Percentiles rank a stretch among this genome's conserved stretches.
These are phyloP conservation scores for Nakazawaea sp. DNA, from an alignment of 805 yeast species.

Conservation along the genomic window DNA sequence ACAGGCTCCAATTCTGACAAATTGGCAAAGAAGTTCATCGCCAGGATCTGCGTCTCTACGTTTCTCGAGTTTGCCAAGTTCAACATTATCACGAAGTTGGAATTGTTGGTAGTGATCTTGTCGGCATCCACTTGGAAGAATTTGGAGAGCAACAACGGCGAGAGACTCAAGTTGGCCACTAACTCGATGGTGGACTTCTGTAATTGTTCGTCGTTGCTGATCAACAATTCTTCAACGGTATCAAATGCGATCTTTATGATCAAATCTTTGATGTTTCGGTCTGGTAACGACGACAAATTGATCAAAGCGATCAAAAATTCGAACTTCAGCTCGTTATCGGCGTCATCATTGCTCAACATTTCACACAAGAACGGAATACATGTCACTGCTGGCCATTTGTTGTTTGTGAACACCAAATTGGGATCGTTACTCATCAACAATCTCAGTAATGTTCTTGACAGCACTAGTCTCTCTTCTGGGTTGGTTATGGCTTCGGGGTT, in stretches of 20 bases:
- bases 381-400: constrained; percentile 25
- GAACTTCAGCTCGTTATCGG: constrained; percentile 29
- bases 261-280: constrained; percentile 25
- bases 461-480: constrained; percentile 21
- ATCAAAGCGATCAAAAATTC: constrained; percentile 42
- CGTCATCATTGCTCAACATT: constrained; percentile 29
- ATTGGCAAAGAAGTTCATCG: constrained; percentile 25
- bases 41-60: constrained; percentile 28
- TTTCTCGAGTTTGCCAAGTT: constrained; percentile 33
- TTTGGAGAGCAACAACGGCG: constrained; percentile 37
- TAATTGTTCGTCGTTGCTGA: constrained; percentile 31
- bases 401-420: constrained; percentile 22
- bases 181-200: constrained; percentile 43
- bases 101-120: constrained; percentile 25
- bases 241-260: constrained; percentile 27
- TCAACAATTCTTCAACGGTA: constrained; percentile 25
- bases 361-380: constrained; percentile 43
- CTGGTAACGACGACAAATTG: constrained; percentile 37
- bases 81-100: constrained; percentile 34
- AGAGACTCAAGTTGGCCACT: constrained; percentile 34
- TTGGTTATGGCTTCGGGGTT: constrained; percentile 11
- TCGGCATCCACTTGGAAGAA: constrained; percentile 50
- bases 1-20: constrained; percentile 20
- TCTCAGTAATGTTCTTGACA: constrained; percentile 36
- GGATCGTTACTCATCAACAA: constrained; percentile 40